Evolutionary conservation across 305 asterid genomes (phyloP).

Genomic region (Stenogyne calaminthoides): DNA sequence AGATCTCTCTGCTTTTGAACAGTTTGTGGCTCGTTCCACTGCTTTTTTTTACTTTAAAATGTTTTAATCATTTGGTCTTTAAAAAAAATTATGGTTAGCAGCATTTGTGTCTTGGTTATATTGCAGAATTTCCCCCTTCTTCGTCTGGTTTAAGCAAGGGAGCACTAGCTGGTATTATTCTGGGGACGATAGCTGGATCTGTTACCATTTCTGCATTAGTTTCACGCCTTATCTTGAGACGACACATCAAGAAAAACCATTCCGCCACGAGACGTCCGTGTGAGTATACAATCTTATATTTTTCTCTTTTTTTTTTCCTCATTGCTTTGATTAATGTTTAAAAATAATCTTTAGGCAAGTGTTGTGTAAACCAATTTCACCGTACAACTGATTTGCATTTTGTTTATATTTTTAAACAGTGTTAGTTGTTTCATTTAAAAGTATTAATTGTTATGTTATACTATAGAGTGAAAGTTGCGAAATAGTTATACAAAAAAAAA

Average conservation of each 20-base stretch:
- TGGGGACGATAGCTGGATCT: constrained; percentile 84
- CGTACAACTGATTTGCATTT: too few relatives aligned
- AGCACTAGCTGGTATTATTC: constrained; percentile 75
- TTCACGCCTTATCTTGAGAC: constrained; percentile 62
- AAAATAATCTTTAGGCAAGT: constrained; percentile 11
- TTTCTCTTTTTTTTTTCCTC: background rate
- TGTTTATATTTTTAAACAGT: too few relatives aligned
- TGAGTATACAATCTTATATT: constrained; percentile 44
- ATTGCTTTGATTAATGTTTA: background rate
- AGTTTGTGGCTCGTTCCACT: background rate
- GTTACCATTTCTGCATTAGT: constrained; percentile 66
- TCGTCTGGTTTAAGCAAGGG: constrained; percentile 82
- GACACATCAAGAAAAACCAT: constrained; percentile 45
- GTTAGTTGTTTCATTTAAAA: too few relatives aligned
- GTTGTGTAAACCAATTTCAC: too few relatives aligned
- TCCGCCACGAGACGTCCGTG: constrained; percentile 67
- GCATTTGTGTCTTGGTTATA: constrained; percentile 27
- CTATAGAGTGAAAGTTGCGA: too few relatives aligned
- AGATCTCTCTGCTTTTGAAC: background rate
- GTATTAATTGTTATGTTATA: too few relatives aligned
- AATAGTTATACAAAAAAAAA: too few relatives aligned
- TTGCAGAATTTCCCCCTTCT: constrained; percentile 52
- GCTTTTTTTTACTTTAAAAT: background rate
- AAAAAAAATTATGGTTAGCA: background rate
- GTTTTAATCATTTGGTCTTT: background rate